These are phyloP conservation scores for Dactylellina leptospora DNA, from an alignment of 2,329 filamentous ascomycete genomes.

Conservation along the genomic window DNA sequence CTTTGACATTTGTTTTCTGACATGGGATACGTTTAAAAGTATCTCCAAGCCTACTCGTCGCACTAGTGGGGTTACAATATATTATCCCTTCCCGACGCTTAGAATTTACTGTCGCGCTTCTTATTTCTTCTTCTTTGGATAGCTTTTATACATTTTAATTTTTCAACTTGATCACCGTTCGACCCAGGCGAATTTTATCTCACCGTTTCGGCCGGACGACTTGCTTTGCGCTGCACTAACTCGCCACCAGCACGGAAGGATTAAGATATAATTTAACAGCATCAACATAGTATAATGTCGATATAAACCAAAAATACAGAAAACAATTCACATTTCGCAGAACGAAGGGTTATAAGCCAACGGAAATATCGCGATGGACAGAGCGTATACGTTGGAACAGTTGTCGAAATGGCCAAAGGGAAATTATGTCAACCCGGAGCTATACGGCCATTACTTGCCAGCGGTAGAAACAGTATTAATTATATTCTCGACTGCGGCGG, in stretches of 20 bases:
- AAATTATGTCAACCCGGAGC: slow-evolving; percentile 34
- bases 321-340: neutral
- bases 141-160: neutral
- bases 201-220: slow-evolving; percentile 3
- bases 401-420: slow-evolving; percentile 45
- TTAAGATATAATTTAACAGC: too few species aligned
- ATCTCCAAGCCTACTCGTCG: slow-evolving; percentile 18
- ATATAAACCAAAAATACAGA: slow-evolving; percentile 11
- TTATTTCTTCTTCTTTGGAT: neutral
- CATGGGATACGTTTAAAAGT: slow-evolving; percentile 22
- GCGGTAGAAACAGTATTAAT: slow-evolving; percentile 26
- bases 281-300: slow-evolving; percentile 46
- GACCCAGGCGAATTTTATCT: neutral
- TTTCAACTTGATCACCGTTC: neutral
- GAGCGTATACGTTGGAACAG: slow-evolving; percentile 39
- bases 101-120: slow-evolving; percentile 26
- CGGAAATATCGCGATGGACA: slow-evolving; percentile 34
- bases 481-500: slow-evolving; percentile 30
- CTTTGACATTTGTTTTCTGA: slow-evolving; percentile 17
- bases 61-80: slow-evolving; percentile 3
- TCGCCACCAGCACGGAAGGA: too few species aligned
- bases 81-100: slow-evolving; percentile 27
- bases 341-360: neutral
- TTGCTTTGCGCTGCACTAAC: too few species aligned
- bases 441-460: slow-evolving; percentile 46